These are phyloP conservation scores for Calvatia gigantea DNA, from an alignment of 768 basidiomycete species.

Conservation along the genomic window DNA sequence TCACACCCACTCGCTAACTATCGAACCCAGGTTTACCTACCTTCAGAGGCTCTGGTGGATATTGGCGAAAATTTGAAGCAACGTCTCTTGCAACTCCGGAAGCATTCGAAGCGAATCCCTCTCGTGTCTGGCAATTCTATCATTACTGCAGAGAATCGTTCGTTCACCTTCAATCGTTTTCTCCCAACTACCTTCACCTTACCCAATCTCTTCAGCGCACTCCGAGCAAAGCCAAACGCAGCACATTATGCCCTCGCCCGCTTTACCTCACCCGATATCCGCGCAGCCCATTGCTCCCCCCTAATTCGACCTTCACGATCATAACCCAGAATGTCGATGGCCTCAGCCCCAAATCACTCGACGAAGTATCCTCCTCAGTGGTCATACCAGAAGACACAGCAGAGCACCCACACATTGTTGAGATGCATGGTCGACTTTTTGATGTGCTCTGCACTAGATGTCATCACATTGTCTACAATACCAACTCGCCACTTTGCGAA, in stretches of 20 bases:
- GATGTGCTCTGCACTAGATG: conserved; percentile 54
- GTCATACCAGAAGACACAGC: conserved; percentile 15
- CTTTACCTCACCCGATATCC: conserved; percentile 36
- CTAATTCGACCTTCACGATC: conserved; percentile 42
- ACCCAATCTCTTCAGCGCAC: conserved; percentile 34
- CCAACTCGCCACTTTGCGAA: conserved; percentile 40
- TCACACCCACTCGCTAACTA: conserved; percentile 7
- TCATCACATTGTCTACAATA: conserved; percentile 35
- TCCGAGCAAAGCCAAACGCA: conserved; percentile 46
- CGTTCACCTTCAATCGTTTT: conserved; percentile 13
- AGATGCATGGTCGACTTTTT: conserved; percentile 64
- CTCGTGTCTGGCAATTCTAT: conserved; percentile 62
- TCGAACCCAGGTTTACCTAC: conserved; percentile 37
- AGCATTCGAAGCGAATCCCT: conserved; percentile 45
- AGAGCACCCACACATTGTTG: conserved; percentile 32
- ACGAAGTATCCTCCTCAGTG: conserved; percentile 18
- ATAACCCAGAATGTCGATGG: conserved; percentile 67
- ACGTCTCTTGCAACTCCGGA: conserved; percentile 50
- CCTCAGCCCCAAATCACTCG: conserved; percentile 38
- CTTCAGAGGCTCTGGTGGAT: conserved; percentile 47
- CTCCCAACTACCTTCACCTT: not conserved
- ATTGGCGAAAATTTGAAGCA: conserved; percentile 50
- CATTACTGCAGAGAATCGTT: conserved; percentile 56
- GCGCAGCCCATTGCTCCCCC: conserved; percentile 36
- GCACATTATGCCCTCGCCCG: conserved; percentile 51